phyloP scores from a whole-genome alignment of 345 rosid species.

The Adansonia digitata region DNA sequence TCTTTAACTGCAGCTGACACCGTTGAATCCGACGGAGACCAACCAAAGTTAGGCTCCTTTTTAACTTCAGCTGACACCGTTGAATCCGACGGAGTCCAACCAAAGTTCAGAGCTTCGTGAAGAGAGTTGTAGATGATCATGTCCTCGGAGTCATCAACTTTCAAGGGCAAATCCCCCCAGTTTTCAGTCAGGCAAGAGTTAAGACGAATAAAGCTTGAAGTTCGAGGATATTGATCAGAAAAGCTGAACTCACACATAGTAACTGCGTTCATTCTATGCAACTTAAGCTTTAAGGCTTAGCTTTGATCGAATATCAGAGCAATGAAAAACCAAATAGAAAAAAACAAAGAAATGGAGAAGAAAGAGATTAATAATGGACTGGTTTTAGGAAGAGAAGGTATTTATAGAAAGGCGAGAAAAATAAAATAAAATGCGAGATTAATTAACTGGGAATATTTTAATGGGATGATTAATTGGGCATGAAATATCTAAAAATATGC shows the following conservation, averaged over 20 bases:
- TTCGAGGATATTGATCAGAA: constrained; percentile 17
- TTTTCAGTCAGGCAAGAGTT: constrained; percentile 48
- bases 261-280: constrained; percentile 6
- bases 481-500: background rate
- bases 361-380: background rate
- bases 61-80: no score
- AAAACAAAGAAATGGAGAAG: background rate
- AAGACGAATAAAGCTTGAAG: constrained; percentile 32
- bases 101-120: constrained; percentile 44
- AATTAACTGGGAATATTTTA: background rate
- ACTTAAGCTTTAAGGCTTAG: background rate
- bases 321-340: background rate
- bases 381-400: background rate
- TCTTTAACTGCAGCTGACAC: constrained; percentile 4
- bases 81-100: constrained; percentile 46
- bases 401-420: background rate
- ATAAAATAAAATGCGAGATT: background rate
- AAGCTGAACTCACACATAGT: background rate
- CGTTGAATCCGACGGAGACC: constrained; percentile 38
- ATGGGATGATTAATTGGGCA: background rate
- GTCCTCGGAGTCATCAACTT: constrained; percentile 51
- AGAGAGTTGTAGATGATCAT: constrained; percentile 53
- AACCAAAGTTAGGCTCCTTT: constrained; percentile 41
- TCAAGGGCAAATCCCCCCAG: constrained; percentile 62
- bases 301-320: background rate